These are phyloP conservation scores for Pleodorina starrii DNA, from an alignment of 139 green algal genomes.

Conservation along the genomic window DNA sequence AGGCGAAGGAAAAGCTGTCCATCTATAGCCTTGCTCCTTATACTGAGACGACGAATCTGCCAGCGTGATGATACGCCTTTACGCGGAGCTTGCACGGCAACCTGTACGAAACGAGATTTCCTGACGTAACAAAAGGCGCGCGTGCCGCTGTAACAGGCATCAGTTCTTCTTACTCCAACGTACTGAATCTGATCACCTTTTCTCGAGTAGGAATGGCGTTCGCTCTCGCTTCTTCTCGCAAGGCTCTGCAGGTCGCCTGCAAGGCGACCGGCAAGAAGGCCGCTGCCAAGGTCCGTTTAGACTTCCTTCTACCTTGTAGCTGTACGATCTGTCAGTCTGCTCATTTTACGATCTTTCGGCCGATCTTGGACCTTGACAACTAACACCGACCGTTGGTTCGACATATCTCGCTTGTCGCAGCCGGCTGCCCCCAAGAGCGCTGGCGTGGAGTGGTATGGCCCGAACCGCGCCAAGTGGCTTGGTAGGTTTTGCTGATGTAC, in stretches of 20 bases:
- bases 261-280: constrained; percentile 38
- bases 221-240: constrained; percentile 39
- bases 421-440: constrained; percentile 13
- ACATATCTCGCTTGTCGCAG: not conserved
- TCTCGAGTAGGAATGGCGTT: constrained; percentile 34
- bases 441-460: constrained; percentile 77
- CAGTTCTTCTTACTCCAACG: not conserved
- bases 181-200: not conserved
- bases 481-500: no score
- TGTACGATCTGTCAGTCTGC: not conserved
- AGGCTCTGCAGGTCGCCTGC: constrained; percentile 35
- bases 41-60: no score
- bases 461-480: constrained; percentile 76
- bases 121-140: not conserved
- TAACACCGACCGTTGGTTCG: no score
- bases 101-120: not conserved
- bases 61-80: not conserved
- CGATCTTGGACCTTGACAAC: no score
- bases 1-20: not conserved
- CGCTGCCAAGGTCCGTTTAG: constrained; percentile 9
- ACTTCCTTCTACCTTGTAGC: not conserved
- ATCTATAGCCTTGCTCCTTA: no score
- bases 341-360: not conserved
- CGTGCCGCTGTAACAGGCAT: not conserved
- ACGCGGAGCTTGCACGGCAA: not conserved